Conservation (phyloP, 352 stramenopile species). For the Phytophthora ohioensis region DNA sequence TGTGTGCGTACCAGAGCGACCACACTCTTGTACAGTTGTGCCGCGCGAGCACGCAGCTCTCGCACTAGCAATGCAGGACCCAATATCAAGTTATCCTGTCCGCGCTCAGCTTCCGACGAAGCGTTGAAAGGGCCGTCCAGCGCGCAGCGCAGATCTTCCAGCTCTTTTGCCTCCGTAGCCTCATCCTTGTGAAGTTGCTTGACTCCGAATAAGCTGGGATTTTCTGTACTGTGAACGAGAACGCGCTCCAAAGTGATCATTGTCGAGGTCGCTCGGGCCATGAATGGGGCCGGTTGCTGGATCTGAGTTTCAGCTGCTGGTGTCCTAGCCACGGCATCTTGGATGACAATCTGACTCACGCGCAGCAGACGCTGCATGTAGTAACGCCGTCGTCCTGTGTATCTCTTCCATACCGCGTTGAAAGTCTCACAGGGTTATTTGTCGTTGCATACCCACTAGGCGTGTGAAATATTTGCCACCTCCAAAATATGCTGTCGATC, state of each 20-base stretch:
- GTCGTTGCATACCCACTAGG: conserved; percentile 6
- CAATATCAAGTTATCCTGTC: neutral
- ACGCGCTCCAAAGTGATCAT: neutral
- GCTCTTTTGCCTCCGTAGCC: neutral
- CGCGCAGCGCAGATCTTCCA: neutral
- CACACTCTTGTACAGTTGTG: conserved; percentile 12
- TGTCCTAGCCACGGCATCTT: neutral
- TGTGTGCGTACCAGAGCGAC: conserved; percentile 5
- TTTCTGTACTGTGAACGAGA: neutral
- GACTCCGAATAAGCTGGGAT: neutral
- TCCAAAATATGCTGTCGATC: conserved; percentile 20
- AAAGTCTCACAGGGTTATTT: conserved; percentile 23
- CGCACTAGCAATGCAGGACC: neutral
- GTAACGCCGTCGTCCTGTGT: conserved; percentile 13
- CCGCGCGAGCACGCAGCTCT: conserved; percentile 4
- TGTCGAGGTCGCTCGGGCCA: neutral
- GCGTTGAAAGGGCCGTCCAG: neutral
- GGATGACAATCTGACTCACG: neutral
- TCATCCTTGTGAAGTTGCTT: neutral
- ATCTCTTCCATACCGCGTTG: conserved; percentile 22
- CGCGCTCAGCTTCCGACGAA: neutral
- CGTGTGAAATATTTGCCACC: conserved; percentile 22
- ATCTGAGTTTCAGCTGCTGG: neutral
- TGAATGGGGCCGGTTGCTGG: neutral
- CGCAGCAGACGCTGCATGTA: conserved; percentile 18